phyloP scores from a whole-genome alignment of 768 basidiomycete species.

The Tylopilus subfusipes region DNA sequence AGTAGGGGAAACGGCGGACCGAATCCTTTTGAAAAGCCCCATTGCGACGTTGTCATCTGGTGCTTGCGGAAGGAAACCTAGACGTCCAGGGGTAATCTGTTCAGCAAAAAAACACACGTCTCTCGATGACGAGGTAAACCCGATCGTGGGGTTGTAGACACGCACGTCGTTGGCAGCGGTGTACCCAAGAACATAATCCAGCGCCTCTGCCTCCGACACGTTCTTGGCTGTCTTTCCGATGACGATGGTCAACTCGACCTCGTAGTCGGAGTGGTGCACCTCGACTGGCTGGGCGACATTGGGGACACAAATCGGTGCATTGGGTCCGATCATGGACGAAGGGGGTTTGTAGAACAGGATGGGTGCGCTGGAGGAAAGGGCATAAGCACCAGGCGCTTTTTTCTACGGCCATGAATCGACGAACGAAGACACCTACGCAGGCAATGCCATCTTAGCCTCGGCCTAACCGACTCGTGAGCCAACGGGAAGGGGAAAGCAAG shows the following conservation, averaged over 20 bases:
- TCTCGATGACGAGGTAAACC: not conserved
- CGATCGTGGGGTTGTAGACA: not conserved
- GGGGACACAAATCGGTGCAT: slow-evolving; percentile 63
- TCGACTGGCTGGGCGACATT: slow-evolving; percentile 64
- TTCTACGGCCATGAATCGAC: not conserved
- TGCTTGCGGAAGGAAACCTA: slow-evolving; percentile 76
- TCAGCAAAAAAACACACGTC: not conserved
- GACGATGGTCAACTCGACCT: slow-evolving; percentile 77
- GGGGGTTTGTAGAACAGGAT: slow-evolving; percentile 79
- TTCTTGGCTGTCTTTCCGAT: slow-evolving; percentile 80
- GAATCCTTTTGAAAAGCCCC: slow-evolving; percentile 86
- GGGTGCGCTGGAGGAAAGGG: slow-evolving; percentile 46
- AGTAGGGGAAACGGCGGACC: slow-evolving; percentile 51
- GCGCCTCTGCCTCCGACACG: slow-evolving; percentile 73
- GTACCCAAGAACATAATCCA: slow-evolving; percentile 85
- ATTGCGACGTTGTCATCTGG: slow-evolving; percentile 78
- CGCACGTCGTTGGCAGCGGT: slow-evolving; percentile 75
- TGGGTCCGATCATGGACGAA: slow-evolving; percentile 66
- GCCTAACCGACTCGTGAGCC: slow-evolving; percentile 37
- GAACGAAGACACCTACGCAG: slow-evolving; percentile 45
- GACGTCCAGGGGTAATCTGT: not conserved
- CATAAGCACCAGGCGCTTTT: not conserved
- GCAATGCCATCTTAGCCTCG: slow-evolving; percentile 61
- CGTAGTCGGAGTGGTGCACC: slow-evolving; percentile 75
- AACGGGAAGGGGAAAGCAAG: not conserved